Percentiles rank a stretch among this genome's conserved stretches.
These are phyloP conservation scores for Tulasnella sp. DNA, from an alignment of 768 basidiomycete genomes.

Conservation along the genomic window DNA sequence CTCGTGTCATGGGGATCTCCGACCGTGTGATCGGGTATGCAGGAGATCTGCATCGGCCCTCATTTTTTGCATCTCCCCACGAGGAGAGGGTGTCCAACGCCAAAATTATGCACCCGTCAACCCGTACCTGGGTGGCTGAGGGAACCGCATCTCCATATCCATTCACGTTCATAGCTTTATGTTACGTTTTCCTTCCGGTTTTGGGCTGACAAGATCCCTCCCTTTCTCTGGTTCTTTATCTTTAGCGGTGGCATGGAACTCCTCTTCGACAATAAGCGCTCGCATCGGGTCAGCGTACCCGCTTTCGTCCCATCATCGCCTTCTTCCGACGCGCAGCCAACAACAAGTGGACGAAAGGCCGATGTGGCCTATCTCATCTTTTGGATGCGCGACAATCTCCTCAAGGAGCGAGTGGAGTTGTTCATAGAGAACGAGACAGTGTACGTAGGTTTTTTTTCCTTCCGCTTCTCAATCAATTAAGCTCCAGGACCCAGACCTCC, in stretches of 20 bases:
- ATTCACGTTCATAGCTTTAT: no score
- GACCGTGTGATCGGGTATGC: no score
- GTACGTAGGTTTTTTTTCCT: constrained; percentile 35
- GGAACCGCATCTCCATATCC: no score
- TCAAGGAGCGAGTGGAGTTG: constrained; percentile 78
- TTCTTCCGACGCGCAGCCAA: constrained; percentile 12
- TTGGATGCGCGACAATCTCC: constrained; percentile 62
- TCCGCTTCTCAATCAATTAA: background rate
- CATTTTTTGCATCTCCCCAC: no score
- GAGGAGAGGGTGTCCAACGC: no score
- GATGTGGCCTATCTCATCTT: constrained; percentile 70
- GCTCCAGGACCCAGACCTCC: background rate
- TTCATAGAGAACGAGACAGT: constrained; percentile 83
- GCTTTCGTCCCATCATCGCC: constrained; percentile 28
- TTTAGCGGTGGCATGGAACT: constrained; percentile 71
- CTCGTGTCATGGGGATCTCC: no score
- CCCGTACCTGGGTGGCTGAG: no score
- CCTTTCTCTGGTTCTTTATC: background rate
- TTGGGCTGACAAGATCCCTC: no score
- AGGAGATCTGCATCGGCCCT: no score
- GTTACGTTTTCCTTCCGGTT: no score
- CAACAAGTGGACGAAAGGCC: constrained; percentile 31
- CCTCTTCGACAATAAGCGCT: constrained; percentile 61
- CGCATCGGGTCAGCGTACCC: constrained; percentile 48
- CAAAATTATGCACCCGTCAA: no score